Base-by-base conservation (phyloP, 2,329 filamentous ascomycete genomes). In the Cadophora sp. region DNA sequence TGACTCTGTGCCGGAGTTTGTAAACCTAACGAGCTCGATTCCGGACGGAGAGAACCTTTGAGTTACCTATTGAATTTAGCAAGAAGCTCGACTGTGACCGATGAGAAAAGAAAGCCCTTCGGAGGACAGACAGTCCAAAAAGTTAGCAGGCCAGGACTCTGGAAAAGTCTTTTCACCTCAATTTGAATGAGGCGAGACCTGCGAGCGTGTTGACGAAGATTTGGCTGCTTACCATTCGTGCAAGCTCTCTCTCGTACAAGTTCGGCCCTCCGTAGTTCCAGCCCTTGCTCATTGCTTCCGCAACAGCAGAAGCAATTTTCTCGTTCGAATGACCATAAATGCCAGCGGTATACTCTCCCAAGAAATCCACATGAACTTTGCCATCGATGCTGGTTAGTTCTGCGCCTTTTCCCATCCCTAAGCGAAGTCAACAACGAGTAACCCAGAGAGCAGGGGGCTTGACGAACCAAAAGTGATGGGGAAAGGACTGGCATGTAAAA, bases 1-100 rank as follows among this genome's bases (percentile, higher is more conserved):
- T 4, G 87, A 87, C 75, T 91, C 89, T 0, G 89, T 91, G 1
- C 89, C 89, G 0, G 86, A 89, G 76, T 90, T 91, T 50, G 85
- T 83, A 76, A 91, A 90, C 1, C 89, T 81, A 3, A 90, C 78
- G 14, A 82, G 80, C 7, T 88, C 86, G 5, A 90, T 77, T 6
- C 73, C 72, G 7, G 65, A 69, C 5, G 66, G 65, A 11, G 73
- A 71, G 70, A 91, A 89, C 3, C 88, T 81, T 11, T 77, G 72
- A 65, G 82, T 84, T n/a, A 90, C 59, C 67, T 70, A 27, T n/a
- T 8, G 24, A 41, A 5, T 24, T 58, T 11, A 64, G 59, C n/a
- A 56, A 36, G 7, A 18, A 18, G 16, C 11, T 16, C 13, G 41
- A 45, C 3, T 45, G 41, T 45, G 11, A 39, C 36, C 2, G 36